Evolutionary conservation across 1,284 basidiomycete species (phyloP).

Genomic region (Naganishia sp.): DNA sequence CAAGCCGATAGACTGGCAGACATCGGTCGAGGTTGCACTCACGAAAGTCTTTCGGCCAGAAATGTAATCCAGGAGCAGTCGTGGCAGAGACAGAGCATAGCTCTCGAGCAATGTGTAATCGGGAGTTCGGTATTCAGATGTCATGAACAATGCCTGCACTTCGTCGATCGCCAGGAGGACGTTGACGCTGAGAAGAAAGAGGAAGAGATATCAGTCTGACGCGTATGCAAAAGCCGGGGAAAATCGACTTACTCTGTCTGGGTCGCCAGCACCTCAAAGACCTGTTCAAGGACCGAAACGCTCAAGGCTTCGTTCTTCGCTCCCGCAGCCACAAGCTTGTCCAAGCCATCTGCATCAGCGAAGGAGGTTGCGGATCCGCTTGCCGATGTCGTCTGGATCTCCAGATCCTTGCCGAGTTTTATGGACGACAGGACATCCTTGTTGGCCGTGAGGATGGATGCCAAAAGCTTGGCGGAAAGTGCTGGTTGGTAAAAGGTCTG

Average conservation of each 20-base stretch:
- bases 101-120: slow-evolving; percentile 71
- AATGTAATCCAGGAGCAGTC: slow-evolving; percentile 74
- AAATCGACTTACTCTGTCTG: slow-evolving; percentile 65
- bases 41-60: slow-evolving; percentile 70
- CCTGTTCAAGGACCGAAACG: slow-evolving; percentile 64
- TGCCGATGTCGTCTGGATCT: slow-evolving; percentile 29
- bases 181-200: slow-evolving; percentile 58
- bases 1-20: background rate
- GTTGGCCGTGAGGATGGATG: slow-evolving; percentile 51
- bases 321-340: slow-evolving; percentile 64
- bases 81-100: slow-evolving; percentile 78
- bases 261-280: slow-evolving; percentile 66
- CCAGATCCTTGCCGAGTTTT: slow-evolving; percentile 55
- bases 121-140: slow-evolving; percentile 73
- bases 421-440: slow-evolving; percentile 42
- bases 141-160: slow-evolving; percentile 75
- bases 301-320: slow-evolving; percentile 62
- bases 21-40: slow-evolving; percentile 43
- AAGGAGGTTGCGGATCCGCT: slow-evolving; percentile 48
- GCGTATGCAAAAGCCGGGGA: background rate
- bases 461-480: slow-evolving; percentile 48
- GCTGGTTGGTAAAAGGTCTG: slow-evolving; percentile 77
- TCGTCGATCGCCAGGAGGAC: slow-evolving; percentile 86
- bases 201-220: background rate
- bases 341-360: slow-evolving; percentile 59